phyloP scores from a whole-genome alignment of 495 filamentous ascomycete species.

The Aspergillus hancockii region DNA sequence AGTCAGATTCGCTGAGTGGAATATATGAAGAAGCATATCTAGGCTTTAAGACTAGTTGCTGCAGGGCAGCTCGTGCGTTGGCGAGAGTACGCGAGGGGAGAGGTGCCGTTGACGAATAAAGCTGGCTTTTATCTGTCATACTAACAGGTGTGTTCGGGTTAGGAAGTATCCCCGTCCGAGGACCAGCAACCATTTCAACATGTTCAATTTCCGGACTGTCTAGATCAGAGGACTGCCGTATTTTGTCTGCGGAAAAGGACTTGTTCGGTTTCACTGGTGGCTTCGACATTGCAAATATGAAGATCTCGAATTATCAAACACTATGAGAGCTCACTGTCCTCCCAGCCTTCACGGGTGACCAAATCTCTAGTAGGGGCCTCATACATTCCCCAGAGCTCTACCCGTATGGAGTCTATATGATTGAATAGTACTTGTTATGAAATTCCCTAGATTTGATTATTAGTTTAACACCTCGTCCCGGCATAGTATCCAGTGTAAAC shows the following conservation, averaged over 20 bases:
- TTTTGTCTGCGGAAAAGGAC: not conserved
- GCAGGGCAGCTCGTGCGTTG: not conserved
- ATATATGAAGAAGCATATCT: not conserved
- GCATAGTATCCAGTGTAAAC: too few relatives aligned
- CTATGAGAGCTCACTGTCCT: not conserved
- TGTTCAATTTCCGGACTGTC: constrained; percentile 7
- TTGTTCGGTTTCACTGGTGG: not conserved
- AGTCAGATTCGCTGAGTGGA: not conserved
- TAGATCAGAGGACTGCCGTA: not conserved
- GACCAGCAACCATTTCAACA: constrained; percentile 7
- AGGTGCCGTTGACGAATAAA: not conserved
- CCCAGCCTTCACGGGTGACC: not conserved
- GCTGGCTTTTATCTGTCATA: not conserved
- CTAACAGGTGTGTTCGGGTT: not conserved
- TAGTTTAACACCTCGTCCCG: too few relatives aligned
- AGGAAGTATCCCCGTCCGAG: not conserved
- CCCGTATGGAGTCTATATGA: not conserved
- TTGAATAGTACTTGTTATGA: not conserved
- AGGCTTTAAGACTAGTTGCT: not conserved
- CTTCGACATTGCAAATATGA: not conserved
- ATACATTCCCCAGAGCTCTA: not conserved
- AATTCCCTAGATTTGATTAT: not conserved
- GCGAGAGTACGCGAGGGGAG: too few relatives aligned
- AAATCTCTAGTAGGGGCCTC: not conserved
- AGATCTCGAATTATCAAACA: not conserved